A percentile compares a stretch with the other conserved stretches of the same genome.
phyloP scores from a whole-genome alignment of 1,139 yeast species.

The Yamadazyma blattariae region DNA sequence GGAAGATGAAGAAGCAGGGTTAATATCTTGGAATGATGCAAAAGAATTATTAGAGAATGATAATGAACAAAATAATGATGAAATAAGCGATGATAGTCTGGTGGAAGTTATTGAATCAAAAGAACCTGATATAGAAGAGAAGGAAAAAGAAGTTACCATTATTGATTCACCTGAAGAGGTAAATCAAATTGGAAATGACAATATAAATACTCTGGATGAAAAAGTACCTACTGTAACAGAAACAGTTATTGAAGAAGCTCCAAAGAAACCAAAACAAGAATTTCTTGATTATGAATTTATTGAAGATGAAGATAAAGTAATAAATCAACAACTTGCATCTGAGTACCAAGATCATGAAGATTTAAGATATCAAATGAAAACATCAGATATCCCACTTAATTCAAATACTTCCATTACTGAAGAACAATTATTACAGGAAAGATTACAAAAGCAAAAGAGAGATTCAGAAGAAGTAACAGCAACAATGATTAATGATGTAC shows the following conservation, averaged over 20 bases:
- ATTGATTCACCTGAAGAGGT: slow-evolving; percentile 3
- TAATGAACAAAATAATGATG: slow-evolving; percentile 10
- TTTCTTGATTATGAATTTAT: slow-evolving; percentile 61
- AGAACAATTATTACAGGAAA: slow-evolving; percentile 54
- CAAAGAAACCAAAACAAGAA: slow-evolving; percentile 8
- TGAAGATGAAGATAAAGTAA: slow-evolving; percentile 71
- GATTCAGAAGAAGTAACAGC: slow-evolving; percentile 92
- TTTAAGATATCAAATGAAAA: slow-evolving; percentile 51
- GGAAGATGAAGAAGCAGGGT: slow-evolving; percentile 48
- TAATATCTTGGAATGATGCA: slow-evolving; percentile 49
- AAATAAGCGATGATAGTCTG: slow-evolving; percentile 7
- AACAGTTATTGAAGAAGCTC: neutral
- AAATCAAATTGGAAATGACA: slow-evolving; percentile 1
- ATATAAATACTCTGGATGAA: neutral
- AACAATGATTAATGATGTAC: slow-evolving; percentile 85
- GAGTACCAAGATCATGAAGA: slow-evolving; percentile 74
- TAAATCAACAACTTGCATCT: slow-evolving; percentile 56
- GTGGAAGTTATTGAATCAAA: neutral
- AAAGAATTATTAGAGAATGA: slow-evolving; percentile 21
- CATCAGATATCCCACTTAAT: slow-evolving; percentile 16
- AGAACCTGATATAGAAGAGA: neutral
- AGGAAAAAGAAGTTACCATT: neutral
- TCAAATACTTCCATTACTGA: slow-evolving; percentile 39
- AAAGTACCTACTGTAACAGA: slow-evolving; percentile 4
- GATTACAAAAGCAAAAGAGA: slow-evolving; percentile 65